Evolutionary conservation across 2,329 filamentous ascomycete genomes (phyloP).

Genomic region (Penicillium thymicola): DNA sequence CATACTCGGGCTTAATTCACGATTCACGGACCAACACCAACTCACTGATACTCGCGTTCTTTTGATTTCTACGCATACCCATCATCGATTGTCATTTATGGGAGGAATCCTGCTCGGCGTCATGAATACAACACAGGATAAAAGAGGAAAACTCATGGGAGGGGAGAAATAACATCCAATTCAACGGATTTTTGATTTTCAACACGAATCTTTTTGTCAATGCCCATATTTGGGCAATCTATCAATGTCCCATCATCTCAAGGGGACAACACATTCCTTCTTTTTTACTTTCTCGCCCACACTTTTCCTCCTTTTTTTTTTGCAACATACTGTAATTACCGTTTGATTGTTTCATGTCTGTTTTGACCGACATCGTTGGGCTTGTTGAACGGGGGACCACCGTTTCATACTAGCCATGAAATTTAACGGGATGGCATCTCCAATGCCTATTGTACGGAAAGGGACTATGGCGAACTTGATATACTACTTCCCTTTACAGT

Average conservation of each 20-base stretch:
- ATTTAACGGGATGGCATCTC: neutral
- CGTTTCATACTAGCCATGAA: neutral
- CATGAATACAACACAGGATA: slow-evolving; percentile 17
- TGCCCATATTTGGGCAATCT: neutral
- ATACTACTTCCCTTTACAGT: neutral
- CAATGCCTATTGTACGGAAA: slow-evolving; percentile 1
- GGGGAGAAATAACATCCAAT: neutral
- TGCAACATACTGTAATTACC: neutral
- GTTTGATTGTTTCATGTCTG: neutral
- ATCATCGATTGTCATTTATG: slow-evolving; percentile 19
- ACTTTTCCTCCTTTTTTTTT: neutral
- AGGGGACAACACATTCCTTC: neutral
- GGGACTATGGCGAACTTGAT: slow-evolving; percentile 1
- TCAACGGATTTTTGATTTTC: neutral
- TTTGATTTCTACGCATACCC: slow-evolving; percentile 28
- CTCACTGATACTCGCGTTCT: slow-evolving; percentile 11
- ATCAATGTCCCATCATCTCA: neutral
- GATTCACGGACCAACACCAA: slow-evolving; percentile 18
- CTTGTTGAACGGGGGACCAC: slow-evolving; percentile 9
- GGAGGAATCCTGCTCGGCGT: slow-evolving; percentile 17
- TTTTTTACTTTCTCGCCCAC: neutral
- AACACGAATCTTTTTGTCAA: neutral
- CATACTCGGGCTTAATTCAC: slow-evolving; percentile 12
- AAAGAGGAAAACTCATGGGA: slow-evolving; percentile 3
- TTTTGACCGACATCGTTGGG: neutral